Evolutionary conservation across 2,329 filamentous ascomycete species (phyloP).

Genomic region (Penicillium sp.): DNA sequence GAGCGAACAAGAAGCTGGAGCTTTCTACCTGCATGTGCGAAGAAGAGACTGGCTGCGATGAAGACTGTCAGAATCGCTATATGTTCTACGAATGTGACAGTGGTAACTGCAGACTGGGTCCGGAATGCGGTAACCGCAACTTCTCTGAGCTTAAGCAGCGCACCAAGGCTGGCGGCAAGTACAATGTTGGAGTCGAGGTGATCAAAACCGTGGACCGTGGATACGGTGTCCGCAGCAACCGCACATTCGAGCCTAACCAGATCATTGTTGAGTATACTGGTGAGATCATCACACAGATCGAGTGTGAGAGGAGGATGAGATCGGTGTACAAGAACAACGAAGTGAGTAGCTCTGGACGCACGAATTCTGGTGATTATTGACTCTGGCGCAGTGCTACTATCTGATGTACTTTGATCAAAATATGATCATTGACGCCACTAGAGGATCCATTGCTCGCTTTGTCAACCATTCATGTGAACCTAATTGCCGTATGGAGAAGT

Average conservation of each 20-base stretch:
- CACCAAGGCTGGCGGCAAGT: conserved; percentile 75
- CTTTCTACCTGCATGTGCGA: conserved; percentile 77
- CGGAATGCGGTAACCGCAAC: conserved; percentile 80
- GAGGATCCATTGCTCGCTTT: conserved; percentile 92
- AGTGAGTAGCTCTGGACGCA: conserved; percentile 50
- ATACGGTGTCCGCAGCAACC: conserved; percentile 86
- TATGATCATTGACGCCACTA: conserved; percentile 97
- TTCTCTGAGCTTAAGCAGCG: conserved; percentile 78
- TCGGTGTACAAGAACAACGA: conserved; percentile 91
- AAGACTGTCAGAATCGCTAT: conserved; percentile 88
- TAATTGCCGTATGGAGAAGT: conserved; percentile 97
- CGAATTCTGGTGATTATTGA: conserved; percentile 10
- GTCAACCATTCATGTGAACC: conserved; percentile 97
- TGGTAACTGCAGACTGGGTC: conserved; percentile 77
- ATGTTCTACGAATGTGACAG: conserved; percentile 98
- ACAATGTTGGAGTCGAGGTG: conserved; percentile 90
- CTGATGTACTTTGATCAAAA: conserved; percentile 98
- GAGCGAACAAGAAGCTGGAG: conserved; percentile 71
- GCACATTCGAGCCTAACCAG: conserved; percentile 81
- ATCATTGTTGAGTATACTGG: conserved; percentile 99
- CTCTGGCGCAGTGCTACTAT: conserved; percentile 74
- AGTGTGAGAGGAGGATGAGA: conserved; percentile 91
- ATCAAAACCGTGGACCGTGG: conserved; percentile 86
- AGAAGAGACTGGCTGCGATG: conserved; percentile 75
- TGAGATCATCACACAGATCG: conserved; percentile 92